Evolutionary conservation across 306 rosid genomes (phyloP).

Genomic region (Leucaena leucocephala): DNA sequence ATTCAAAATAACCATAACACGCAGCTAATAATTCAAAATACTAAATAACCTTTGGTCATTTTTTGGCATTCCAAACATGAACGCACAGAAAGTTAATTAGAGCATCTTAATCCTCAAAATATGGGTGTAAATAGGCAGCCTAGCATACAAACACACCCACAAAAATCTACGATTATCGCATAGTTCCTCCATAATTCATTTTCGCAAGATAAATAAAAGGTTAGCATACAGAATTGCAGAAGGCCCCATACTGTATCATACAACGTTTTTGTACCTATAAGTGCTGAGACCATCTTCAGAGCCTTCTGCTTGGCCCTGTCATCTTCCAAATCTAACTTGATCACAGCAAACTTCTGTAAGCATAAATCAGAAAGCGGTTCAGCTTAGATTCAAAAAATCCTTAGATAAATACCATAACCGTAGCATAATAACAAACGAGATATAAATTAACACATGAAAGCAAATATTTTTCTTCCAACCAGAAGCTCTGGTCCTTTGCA

Average conservation of each 20-base stretch:
- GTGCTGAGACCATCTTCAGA: slow-evolving; percentile 76
- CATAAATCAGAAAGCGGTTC: slow-evolving; percentile 38
- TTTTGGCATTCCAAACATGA: slow-evolving; percentile 14
- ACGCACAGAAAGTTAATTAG: background rate
- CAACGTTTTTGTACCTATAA: slow-evolving; percentile 60
- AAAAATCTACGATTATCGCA: background rate
- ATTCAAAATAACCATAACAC: background rate
- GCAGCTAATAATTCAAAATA: too few relatives aligned
- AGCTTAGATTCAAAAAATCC: slow-evolving; percentile 29
- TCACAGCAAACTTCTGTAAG: slow-evolving; percentile 67
- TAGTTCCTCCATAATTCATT: background rate
- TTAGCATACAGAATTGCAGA: background rate
- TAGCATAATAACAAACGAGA: slow-evolving; percentile 11
- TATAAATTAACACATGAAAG: slow-evolving; percentile 31
- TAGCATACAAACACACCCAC: background rate
- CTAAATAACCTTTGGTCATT: background rate
- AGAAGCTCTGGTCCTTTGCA: slow-evolving; percentile 1
- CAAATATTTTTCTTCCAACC: slow-evolving; percentile 13
- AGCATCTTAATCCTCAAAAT: background rate
- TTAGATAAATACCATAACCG: background rate
- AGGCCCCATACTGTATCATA: slow-evolving; percentile 1
- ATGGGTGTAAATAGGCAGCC: background rate
- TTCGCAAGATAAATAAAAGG: slow-evolving; percentile 9
- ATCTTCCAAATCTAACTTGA: slow-evolving; percentile 78
- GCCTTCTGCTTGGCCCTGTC: slow-evolving; percentile 93